phyloP scores from a whole-genome alignment of 805 yeast genomes.

The Citeromyces nyonsensis region DNA sequence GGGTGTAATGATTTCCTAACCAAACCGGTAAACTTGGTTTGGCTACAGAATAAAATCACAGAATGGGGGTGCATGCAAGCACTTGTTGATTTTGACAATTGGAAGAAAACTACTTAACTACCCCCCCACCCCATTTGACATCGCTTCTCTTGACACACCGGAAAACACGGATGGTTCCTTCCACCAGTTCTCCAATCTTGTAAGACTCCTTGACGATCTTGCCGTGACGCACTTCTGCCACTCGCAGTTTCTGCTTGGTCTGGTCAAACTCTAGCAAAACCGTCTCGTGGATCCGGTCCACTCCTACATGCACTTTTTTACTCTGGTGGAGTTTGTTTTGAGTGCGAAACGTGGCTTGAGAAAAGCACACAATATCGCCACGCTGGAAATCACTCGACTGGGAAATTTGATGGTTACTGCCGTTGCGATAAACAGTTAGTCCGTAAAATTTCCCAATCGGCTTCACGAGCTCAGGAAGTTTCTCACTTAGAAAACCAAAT shows the following conservation, averaged over 20 bases:
- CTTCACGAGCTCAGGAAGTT: background rate
- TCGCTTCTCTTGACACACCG: slow-evolving; percentile 62
- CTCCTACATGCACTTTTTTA: slow-evolving; percentile 41
- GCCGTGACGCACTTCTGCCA: slow-evolving; percentile 41
- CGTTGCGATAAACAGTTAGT: slow-evolving; percentile 45
- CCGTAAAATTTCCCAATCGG: slow-evolving; percentile 68
- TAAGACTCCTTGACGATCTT: slow-evolving; percentile 45
- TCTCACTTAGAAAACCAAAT: slow-evolving; percentile 3
- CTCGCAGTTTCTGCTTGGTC: slow-evolving; percentile 54
- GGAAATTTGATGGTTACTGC: slow-evolving; percentile 29
- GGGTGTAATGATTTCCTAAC: slow-evolving; percentile 96
- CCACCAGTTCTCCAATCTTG: slow-evolving; percentile 54
- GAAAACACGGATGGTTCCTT: slow-evolving; percentile 70
- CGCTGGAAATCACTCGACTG: slow-evolving; percentile 52
- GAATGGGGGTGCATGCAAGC: slow-evolving; percentile 99
- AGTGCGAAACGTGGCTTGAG: slow-evolving; percentile 59
- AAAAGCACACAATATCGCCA: slow-evolving; percentile 74
- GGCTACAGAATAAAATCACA: slow-evolving; percentile 87
- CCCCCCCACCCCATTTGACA: slow-evolving; percentile 46
- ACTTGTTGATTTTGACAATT: slow-evolving; percentile 84
- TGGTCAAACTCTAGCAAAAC: slow-evolving; percentile 53
- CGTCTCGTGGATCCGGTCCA: slow-evolving; percentile 39
- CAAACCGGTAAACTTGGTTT: slow-evolving; percentile 85
- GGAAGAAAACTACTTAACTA: slow-evolving; percentile 30
- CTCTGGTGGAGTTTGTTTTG: slow-evolving; percentile 37